Base-by-base conservation (phyloP, 2,329 filamentous ascomycete species). In the Aspergillus floridensis region DNA sequence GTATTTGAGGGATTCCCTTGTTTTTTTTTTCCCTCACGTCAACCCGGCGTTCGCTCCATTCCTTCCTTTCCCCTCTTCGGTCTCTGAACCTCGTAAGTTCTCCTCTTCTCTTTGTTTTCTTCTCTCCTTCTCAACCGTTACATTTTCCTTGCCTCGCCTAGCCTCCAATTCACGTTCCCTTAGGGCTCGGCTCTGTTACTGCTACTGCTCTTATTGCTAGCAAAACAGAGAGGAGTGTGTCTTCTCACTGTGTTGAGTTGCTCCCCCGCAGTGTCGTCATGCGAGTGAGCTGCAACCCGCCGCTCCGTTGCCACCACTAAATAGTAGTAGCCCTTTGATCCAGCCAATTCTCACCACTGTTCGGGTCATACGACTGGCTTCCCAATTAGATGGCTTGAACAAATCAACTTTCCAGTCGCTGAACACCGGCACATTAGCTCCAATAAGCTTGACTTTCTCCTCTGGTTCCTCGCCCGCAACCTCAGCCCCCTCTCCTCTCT, bases 11-110 rank as follows among this genome's bases (percentile, higher is more conserved):
- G 38, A 16, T 44, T 7, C 5, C 5, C 3, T 19, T 44, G 6
- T 16, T 2, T 41, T 24, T 26, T 32, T 47, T 31, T 62, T 58
- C 58, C 57, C 56, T 57, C 56, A 57, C 49, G 54, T 60, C 57
- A 51, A 51, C 38, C 46, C 53, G 46, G 32, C 53, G 46, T 56
- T 49, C 48, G 52, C 44, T 19, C 44, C 53, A 31, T 31, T 55
- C 53, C 24, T 47, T 29, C 38, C 51, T 44, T 48, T 32, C 38
- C 19, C 31, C 50, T 19, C 29, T n/a, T 19, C 31, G 11, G 32
- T 21, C 19, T 52, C 50, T 19, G 10, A 14, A 14, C 21, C 47
- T 52, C 22, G 22, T 22, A 22, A 22, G 12, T 35, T 59, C 41
- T 41, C 16, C 41, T 44, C 38, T 35, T 52, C 21, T 31, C 26